Conservation (phyloP, 1,284 basidiomycete species). For the Boletus calvinii region DNA sequence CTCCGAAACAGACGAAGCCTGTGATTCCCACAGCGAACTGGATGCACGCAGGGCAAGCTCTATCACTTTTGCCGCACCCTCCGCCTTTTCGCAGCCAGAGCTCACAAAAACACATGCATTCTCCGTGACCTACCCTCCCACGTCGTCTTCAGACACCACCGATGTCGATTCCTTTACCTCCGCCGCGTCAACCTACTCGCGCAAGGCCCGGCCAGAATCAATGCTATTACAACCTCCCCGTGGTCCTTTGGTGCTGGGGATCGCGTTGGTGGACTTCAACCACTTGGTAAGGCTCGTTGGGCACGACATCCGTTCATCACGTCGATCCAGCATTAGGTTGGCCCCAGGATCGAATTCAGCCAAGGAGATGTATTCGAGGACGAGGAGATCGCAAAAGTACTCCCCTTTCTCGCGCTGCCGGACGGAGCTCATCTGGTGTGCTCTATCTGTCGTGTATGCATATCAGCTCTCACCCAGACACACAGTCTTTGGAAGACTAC, state of each 20-base stretch:
- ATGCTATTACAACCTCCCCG: conserved; percentile 57
- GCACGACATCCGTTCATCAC: conserved; percentile 14
- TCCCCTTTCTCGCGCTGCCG: conserved; percentile 97
- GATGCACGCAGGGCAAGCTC: conserved; percentile 42
- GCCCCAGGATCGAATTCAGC: conserved; percentile 86
- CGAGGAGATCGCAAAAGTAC: conserved; percentile 75
- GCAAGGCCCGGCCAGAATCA: conserved; percentile 76
- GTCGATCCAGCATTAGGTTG: conserved; percentile 56
- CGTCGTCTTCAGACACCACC: conserved; percentile 43
- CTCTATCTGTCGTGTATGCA: conserved; percentile 20
- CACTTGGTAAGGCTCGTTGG: conserved; percentile 61
- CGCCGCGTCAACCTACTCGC: conserved; percentile 62
- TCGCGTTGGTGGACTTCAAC: conserved; percentile 89
- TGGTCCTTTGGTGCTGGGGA: conserved; percentile 72
- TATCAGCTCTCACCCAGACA: conserved; percentile 11
- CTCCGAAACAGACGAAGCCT: conserved; percentile 53
- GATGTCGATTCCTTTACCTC: conserved; percentile 62
- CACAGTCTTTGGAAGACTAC: conserved; percentile 90
- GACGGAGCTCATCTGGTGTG: conserved; percentile 92
- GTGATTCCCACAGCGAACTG: conserved; percentile 40
- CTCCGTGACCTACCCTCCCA: conserved; percentile 57
- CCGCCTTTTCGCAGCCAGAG: conserved; percentile 35
- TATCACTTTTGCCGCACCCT: conserved; percentile 50
- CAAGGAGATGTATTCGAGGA: conserved; percentile 73
- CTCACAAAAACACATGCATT: conserved; percentile 33